Evolutionary conservation across 257 asterid species (phyloP).

Genomic region (Ocimum tenuiflorum): DNA sequence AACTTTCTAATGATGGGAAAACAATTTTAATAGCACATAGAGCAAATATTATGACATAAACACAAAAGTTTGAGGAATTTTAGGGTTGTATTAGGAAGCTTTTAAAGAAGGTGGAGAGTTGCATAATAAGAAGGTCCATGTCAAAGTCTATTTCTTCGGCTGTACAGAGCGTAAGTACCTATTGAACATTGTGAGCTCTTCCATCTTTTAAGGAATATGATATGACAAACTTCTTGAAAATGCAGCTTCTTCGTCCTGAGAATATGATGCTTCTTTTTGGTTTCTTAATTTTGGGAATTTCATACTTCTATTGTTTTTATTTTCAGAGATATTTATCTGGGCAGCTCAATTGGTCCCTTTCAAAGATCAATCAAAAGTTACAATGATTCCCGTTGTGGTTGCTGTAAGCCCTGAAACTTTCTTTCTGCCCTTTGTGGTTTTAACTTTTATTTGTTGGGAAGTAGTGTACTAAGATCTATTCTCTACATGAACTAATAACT

Average conservation of each 20-base stretch:
- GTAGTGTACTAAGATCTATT: neutral
- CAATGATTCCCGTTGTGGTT: conserved; percentile 24
- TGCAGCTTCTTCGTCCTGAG: neutral
- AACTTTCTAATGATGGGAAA: conserved; percentile 47
- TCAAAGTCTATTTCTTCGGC: conserved; percentile 78
- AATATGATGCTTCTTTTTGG: neutral
- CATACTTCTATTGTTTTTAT: neutral
- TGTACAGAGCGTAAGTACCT: conserved; percentile 82
- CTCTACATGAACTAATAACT: no score
- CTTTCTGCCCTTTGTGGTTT: neutral
- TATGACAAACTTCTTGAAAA: neutral
- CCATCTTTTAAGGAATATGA: neutral
- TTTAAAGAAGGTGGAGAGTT: conserved; percentile 87
- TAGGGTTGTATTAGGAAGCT: conserved; percentile 51
- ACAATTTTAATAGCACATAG: neutral
- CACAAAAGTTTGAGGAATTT: neutral
- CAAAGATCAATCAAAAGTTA: conserved; percentile 22
- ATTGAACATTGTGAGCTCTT: neutral
- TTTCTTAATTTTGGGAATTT: neutral
- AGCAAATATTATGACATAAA: neutral
- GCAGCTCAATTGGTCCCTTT: conserved; percentile 21
- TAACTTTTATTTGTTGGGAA: neutral
- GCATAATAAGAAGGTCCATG: conserved; percentile 58
- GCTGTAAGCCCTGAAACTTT: conserved; percentile 19
- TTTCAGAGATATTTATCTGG: neutral